These are phyloP conservation scores for Coemansia asiatica DNA, from an alignment of 192 early-diverging fungal genomes.

Conservation along the genomic window DNA sequence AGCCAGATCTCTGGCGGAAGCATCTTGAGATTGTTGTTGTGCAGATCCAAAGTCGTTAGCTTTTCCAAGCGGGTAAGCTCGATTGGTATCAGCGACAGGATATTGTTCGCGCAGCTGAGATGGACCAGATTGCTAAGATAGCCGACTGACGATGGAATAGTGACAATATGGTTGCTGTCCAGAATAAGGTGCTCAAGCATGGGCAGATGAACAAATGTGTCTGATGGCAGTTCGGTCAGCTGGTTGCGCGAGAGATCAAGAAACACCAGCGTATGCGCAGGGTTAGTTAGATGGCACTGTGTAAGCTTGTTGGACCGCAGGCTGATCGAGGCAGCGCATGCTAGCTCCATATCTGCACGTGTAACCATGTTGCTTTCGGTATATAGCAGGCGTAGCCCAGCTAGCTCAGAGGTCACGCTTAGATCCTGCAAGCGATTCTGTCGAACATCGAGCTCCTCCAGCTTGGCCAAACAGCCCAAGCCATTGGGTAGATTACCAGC, in stretches of 20 bases:
- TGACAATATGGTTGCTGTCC: conserved; percentile 71
- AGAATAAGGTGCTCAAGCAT: conserved; percentile 62
- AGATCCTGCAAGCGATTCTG: conserved; percentile 77
- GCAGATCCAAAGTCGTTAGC: conserved; percentile 66
- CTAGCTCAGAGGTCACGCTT: conserved; percentile 58
- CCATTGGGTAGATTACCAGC: conserved; percentile 66
- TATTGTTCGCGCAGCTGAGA: conserved; percentile 70
- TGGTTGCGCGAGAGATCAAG: conserved; percentile 69
- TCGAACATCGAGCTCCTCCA: conserved; percentile 77
- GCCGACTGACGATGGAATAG: conserved; percentile 64
- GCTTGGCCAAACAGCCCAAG: conserved; percentile 58
- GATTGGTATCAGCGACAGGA: conserved; percentile 64
- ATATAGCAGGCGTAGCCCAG: conserved; percentile 61
- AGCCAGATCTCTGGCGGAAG: conserved; percentile 78
- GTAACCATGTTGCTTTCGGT: conserved; percentile 75
- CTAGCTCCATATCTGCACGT: conserved; percentile 61
- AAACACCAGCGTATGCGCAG: conserved; percentile 45
- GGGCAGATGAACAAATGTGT: conserved; percentile 60
- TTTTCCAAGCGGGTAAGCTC: conserved; percentile 67
- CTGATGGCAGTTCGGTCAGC: conserved; percentile 63
- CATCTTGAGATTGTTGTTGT: conserved; percentile 73
- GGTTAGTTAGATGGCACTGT: conserved; percentile 59
- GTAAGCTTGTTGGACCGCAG: conserved; percentile 72
- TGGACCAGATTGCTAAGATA: conserved; percentile 55
- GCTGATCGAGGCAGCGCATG: conserved; percentile 58